phyloP scores from a whole-genome alignment of 2,329 filamentous ascomycete genomes.

The Pleoardoris graminearum region DNA sequence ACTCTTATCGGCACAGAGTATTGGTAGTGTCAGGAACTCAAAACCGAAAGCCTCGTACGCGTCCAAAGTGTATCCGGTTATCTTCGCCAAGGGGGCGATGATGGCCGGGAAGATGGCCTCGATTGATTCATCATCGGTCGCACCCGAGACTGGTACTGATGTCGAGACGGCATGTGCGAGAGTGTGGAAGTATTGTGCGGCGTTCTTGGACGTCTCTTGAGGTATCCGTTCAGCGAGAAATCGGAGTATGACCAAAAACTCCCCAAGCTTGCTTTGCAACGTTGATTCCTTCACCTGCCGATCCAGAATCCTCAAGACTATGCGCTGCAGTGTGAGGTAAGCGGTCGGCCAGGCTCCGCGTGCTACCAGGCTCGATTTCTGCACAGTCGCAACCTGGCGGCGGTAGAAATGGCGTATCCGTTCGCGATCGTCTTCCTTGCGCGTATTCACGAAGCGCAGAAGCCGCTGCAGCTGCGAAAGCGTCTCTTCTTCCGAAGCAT shows the following conservation, averaged over 20 bases:
- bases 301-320: constrained; percentile 43
- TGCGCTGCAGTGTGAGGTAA: constrained; percentile 48
- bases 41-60: constrained; percentile 46
- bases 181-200: constrained; percentile 37
- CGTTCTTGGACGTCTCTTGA: constrained; percentile 37
- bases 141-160: constrained; percentile 14
- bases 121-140: constrained; percentile 5
- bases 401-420: constrained; percentile 47
- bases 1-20: constrained; percentile 35
- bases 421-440: constrained; percentile 43
- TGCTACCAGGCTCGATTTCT: constrained; percentile 23
- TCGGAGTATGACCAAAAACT: constrained; percentile 23
- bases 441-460: constrained; percentile 49
- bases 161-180: constrained; percentile 30
- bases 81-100: constrained; percentile 34
- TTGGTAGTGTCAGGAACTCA: constrained; percentile 50
- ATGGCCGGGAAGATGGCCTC: constrained; percentile 27
- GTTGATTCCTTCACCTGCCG: constrained; percentile 20
- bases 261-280: constrained; percentile 15
- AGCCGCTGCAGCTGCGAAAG: constrained; percentile 48
- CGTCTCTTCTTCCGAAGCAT: constrained; percentile 45
- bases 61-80: constrained; percentile 42
- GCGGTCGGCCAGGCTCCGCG: constrained; percentile 46
- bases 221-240: constrained; percentile 42
- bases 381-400: constrained; percentile 41